Evolutionary conservation across 495 filamentous ascomycete genomes (phyloP), one percentile per base, ranked within the genome.

Genomic region (Aspergillus olivimuriae): DNA sequence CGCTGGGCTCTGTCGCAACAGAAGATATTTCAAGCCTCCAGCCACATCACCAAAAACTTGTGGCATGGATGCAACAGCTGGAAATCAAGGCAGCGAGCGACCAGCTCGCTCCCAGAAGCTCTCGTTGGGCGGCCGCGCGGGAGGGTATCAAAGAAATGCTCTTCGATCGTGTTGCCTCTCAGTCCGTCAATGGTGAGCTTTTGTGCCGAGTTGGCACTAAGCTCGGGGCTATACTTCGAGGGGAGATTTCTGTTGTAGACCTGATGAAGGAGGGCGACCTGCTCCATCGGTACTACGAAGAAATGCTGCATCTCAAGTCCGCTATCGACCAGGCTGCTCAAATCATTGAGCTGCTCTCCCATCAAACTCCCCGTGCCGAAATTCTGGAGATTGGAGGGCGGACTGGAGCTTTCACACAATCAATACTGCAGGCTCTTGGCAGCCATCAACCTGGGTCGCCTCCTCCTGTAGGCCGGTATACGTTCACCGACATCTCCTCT

Each of bases 401-500:
- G 6, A 28, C 24, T 6, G 24, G 24, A 28, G 24, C 24, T 28
- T 28, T 28, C 24, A 28, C 24, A 28, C 6, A 28, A 28, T 11
- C 24, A 28, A 28, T 28, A 28, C 11, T 28, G 24, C 24, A 28
- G 24, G 24, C 24, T 6, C 24, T 28, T 28, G 24, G 24, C 5
- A 28, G 24, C 11, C 6, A 28, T 28, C 24, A 28, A 28, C 11
- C 24, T 11, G 24, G 24, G 11, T 5, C 24, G 11, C 6, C 24
- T 28, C 24, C 24, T 6, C 24, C 6, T 28, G 24, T 28, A 11
- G 6, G 24, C 5, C 24, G 11, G 24, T 28, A 28, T 28, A 28
- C 24, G 24, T 28, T 28, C 24, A 28, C 24, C 24, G 24, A 78
- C 38, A 57, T 76, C 4, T 75, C 73, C 0, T 39, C 60, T 10